Percentiles rank a stretch among this genome's conserved stretches.
Evolutionary conservation across 179 eudicot genomes (phyloP).

Genomic region (Dionaea muscipula): DNA sequence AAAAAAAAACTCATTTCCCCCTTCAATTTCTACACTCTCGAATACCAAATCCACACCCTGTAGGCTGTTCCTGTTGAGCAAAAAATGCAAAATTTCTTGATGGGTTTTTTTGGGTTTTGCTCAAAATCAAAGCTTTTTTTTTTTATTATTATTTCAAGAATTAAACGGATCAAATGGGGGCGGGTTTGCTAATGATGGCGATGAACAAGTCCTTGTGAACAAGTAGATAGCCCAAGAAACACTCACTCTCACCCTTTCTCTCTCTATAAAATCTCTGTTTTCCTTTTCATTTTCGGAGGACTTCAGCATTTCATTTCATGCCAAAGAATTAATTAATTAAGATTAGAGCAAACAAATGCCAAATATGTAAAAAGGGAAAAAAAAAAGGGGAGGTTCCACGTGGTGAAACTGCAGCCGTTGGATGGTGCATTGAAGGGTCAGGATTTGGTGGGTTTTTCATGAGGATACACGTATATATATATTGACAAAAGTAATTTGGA

Average conservation of each 20-base stretch:
- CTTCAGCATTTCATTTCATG: conserved; percentile 1
- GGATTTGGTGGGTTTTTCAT: conserved; percentile 10
- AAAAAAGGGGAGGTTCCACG: conserved; percentile 4
- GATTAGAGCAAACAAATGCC: conserved; percentile 8
- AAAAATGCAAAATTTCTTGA: too few relatives aligned
- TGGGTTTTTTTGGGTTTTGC: not conserved
- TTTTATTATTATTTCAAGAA: too few relatives aligned
- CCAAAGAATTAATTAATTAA: conserved; percentile 7
- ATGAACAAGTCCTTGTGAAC: conserved; percentile 11
- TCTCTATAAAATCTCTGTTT: not conserved
- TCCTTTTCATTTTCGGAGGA: not conserved
- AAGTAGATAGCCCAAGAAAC: not conserved
- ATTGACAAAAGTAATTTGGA: too few relatives aligned
- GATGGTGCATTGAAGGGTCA: conserved; percentile 8
- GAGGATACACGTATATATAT: too few relatives aligned
- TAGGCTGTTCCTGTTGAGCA: too few relatives aligned
- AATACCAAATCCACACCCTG: not conserved
- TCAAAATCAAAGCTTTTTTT: conserved; percentile 1
- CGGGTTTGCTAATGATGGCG: conserved; percentile 16
- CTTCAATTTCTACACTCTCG: not conserved
- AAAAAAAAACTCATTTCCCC: not conserved
- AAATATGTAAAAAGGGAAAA: not conserved
- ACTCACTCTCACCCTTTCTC: not conserved
- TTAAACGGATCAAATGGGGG: conserved; percentile 1
- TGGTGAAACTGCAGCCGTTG: conserved; percentile 6